Percentiles rank a stretch among this genome's conserved stretches.
Evolutionary conservation across 805 yeast species (phyloP).

Genomic region (Candida vartiovaarae): DNA sequence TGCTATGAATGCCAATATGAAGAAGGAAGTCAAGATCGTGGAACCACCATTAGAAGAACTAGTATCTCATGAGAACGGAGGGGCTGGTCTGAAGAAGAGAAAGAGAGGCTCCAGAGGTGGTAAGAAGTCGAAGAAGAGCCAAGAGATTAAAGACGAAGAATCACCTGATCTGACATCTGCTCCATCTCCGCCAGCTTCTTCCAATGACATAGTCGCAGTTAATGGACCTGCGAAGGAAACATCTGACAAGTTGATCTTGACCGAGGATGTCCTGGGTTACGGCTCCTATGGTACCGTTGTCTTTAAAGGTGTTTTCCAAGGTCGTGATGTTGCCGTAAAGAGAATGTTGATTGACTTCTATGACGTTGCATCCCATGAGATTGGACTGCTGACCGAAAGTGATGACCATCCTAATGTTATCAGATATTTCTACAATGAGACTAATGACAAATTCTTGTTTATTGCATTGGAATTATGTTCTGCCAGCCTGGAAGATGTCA

Average conservation of each 20-base stretch:
- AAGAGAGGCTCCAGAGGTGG: slow-evolving; percentile 89
- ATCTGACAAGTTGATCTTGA: slow-evolving; percentile 39
- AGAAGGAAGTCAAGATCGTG: slow-evolving; percentile 22
- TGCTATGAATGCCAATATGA: neutral
- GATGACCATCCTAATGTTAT: slow-evolving; percentile 96
- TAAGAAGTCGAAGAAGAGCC: slow-evolving; percentile 39
- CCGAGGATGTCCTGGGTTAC: slow-evolving; percentile 79
- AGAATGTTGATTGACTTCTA: slow-evolving; percentile 89
- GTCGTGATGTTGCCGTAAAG: slow-evolving; percentile 92
- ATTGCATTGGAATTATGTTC: slow-evolving; percentile 91
- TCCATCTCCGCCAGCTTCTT: no score
- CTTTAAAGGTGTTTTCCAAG: slow-evolving; percentile 82
- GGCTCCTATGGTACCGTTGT: slow-evolving; percentile 98
- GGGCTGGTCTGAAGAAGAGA: slow-evolving; percentile 44
- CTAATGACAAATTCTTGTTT: slow-evolving; percentile 78
- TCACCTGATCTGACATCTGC: neutral
- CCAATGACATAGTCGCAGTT: no score
- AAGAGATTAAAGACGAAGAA: slow-evolving; percentile 4
- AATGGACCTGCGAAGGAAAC: neutral
- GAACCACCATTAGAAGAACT: slow-evolving; percentile 23
- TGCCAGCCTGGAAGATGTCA: slow-evolving; percentile 80
- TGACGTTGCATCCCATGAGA: slow-evolving; percentile 91
- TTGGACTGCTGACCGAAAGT: slow-evolving; percentile 79
- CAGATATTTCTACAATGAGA: slow-evolving; percentile 89
- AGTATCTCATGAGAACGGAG: slow-evolving; percentile 14